Percentiles rank a stretch among this genome's conserved stretches.
These are phyloP conservation scores for Pleurotus eryngii DNA, from an alignment of 768 basidiomycete genomes.

Conservation along the genomic window DNA sequence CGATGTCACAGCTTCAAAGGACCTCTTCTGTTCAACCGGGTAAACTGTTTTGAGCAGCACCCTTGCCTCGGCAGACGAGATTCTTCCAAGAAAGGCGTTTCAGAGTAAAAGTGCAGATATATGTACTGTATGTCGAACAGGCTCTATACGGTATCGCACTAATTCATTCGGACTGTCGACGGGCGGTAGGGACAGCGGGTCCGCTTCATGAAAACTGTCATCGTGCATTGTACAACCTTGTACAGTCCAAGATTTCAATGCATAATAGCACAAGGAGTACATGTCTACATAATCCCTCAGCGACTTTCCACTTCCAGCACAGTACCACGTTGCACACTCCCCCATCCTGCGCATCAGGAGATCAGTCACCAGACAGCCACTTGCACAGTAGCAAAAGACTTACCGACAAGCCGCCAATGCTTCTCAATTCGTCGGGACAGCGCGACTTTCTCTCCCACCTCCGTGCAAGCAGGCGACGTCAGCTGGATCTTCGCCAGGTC, in stretches of 20 bases:
- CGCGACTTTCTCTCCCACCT: slow-evolving; percentile 97
- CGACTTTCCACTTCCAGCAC: slow-evolving; percentile 68
- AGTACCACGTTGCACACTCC: slow-evolving; percentile 83
- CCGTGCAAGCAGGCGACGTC: slow-evolving; percentile 93
- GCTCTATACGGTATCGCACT: too few relatives aligned
- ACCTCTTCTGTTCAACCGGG: too few relatives aligned
- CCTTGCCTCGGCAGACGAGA: too few relatives aligned
- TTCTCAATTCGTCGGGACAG: slow-evolving; percentile 93
- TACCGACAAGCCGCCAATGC: slow-evolving; percentile 95
- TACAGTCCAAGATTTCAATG: neutral
- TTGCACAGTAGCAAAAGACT: slow-evolving; percentile 28
- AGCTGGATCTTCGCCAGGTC: slow-evolving; percentile 93
- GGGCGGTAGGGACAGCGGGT: too few relatives aligned
- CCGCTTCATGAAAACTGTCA: too few relatives aligned
- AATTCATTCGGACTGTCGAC: too few relatives aligned
- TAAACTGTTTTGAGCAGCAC: too few relatives aligned
- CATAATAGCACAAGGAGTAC: neutral
- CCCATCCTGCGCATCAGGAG: slow-evolving; percentile 42
- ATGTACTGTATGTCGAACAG: too few relatives aligned
- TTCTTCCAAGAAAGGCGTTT: too few relatives aligned
- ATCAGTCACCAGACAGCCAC: neutral
- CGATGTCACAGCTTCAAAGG: too few relatives aligned
- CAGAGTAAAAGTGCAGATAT: too few relatives aligned
- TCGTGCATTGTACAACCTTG: too few relatives aligned
- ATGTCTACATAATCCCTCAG: slow-evolving; percentile 1